Evolutionary conservation across 2,329 filamentous ascomycete species (phyloP).

Genomic region (Ophiostoma montium): DNA sequence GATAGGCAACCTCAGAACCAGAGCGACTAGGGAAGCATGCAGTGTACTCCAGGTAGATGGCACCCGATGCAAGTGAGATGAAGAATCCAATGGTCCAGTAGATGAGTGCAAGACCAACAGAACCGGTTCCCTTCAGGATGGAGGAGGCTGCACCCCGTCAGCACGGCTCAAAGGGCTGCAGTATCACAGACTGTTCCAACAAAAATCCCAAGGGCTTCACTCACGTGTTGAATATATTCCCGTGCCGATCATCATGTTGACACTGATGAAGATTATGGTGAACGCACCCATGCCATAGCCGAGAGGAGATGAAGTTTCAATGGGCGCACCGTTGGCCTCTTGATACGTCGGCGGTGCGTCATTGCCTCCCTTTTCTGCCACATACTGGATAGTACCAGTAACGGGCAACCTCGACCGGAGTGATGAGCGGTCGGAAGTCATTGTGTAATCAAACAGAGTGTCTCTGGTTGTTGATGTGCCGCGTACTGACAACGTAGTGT

Average conservation of each 20-base stretch:
- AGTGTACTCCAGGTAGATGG: conserved; percentile 49
- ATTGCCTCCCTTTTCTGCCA: conserved; percentile 14
- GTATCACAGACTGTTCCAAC: not conserved
- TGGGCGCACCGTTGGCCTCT: conserved; percentile 46
- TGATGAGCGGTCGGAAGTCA: not conserved
- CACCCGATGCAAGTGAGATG: conserved; percentile 39
- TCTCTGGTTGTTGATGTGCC: not conserved
- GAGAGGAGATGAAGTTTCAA: conserved; percentile 43
- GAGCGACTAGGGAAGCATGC: conserved; percentile 53
- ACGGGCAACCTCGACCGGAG: not conserved
- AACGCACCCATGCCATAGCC: conserved; percentile 42
- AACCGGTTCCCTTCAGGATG: conserved; percentile 46
- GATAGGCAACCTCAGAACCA: conserved; percentile 51
- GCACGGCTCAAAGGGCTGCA: not conserved
- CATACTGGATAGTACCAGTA: not conserved
- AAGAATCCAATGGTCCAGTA: conserved; percentile 52
- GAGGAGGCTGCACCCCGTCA: conserved; percentile 29
- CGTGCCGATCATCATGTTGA: conserved; percentile 49
- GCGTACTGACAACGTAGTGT: too few relatives aligned
- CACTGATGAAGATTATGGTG: conserved; percentile 44
- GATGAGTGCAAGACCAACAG: conserved; percentile 45
- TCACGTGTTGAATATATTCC: conserved; percentile 49
- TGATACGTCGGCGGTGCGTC: conserved; percentile 22
- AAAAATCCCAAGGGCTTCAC: conserved; percentile 17
- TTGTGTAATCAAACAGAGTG: not conserved